Evolutionary conservation across 495 filamentous ascomycete species (phyloP).

Genomic region (Collariella sp.): DNA sequence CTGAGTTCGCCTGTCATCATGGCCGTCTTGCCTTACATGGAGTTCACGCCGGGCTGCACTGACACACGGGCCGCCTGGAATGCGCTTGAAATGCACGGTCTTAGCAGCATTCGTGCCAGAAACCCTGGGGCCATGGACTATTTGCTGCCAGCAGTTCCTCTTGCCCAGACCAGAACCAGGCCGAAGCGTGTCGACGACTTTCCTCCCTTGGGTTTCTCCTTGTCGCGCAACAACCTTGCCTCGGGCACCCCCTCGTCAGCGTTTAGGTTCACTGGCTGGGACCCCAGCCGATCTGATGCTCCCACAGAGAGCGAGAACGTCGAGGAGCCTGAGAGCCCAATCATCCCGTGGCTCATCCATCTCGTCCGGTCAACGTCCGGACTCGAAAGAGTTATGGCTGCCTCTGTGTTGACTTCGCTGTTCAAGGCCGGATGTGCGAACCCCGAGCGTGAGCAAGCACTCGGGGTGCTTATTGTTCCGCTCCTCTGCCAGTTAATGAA

Average conservation of each 20-base stretch:
- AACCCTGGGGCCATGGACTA: conserved; percentile 49
- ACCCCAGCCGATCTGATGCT: conserved; percentile 22
- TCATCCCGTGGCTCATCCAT: conserved; percentile 77
- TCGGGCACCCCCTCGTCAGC: conserved; percentile 19
- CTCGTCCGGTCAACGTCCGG: conserved; percentile 55
- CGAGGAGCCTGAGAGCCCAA: conserved; percentile 65
- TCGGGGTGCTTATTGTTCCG: conserved; percentile 63
- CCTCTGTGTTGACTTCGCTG: conserved; percentile 66
- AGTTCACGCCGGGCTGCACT: conserved; percentile 18
- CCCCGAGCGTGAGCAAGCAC: conserved; percentile 49
- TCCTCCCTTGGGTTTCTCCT: conserved; percentile 48
- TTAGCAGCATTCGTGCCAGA: conserved; percentile 10
- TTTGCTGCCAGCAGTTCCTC: conserved; percentile 45
- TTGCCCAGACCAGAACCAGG: conserved; percentile 12
- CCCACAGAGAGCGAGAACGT: conserved; percentile 24
- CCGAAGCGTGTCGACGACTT: conserved; percentile 35
- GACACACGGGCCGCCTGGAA: conserved; percentile 29
- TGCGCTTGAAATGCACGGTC: conserved; percentile 27
- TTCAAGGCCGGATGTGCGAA: conserved; percentile 60
- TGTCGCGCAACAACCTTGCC: conserved; percentile 31
- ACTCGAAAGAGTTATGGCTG: conserved; percentile 66
- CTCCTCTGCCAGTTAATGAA: conserved; percentile 62
- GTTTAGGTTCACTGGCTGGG: conserved; percentile 25
- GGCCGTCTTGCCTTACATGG: conserved; percentile 53
- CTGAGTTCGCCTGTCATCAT: conserved; percentile 68